Evolutionary conservation across 768 basidiomycete genomes (phyloP).

Genomic region (Aureoboletus auriporus): DNA sequence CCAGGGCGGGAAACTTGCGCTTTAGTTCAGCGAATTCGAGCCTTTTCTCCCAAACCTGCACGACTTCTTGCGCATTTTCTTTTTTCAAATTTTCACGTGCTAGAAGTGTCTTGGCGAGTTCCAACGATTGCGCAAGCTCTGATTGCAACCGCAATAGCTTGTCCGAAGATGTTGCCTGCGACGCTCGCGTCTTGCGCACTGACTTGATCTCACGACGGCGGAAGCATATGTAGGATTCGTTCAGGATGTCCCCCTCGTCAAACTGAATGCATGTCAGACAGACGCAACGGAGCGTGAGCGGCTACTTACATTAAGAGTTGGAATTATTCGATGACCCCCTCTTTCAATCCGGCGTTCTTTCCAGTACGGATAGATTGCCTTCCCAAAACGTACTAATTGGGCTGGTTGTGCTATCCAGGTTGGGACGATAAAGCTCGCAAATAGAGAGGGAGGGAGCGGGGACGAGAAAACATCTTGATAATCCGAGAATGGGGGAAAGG

Average conservation of each 20-base stretch:
- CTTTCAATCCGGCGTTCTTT: constrained; percentile 77
- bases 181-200: constrained; percentile 89
- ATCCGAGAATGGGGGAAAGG: constrained; percentile 68
- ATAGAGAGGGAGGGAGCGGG: constrained; percentile 55
- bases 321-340: constrained; percentile 82
- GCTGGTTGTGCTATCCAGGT: constrained; percentile 62
- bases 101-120: constrained; percentile 24
- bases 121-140: constrained; percentile 2
- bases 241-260: constrained; percentile 47
- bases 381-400: constrained; percentile 64
- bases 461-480: constrained; percentile 67
- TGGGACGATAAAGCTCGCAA: constrained; percentile 68
- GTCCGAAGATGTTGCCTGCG: constrained; percentile 86
- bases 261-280: constrained; percentile 39
- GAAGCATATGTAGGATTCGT: constrained; percentile 97
- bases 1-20: constrained; percentile 60
- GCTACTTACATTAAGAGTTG: constrained; percentile 73
- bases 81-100: constrained; percentile 76
- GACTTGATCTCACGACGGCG: constrained; percentile 92
- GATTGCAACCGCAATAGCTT: constrained; percentile 58
- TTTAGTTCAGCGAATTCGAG: constrained; percentile 75
- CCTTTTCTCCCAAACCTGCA: constrained; percentile 76
- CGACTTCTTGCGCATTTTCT: constrained; percentile 52
- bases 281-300: neutral
- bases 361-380: constrained; percentile 85